Conservation (phyloP, 2,329 filamentous ascomycete genomes). For the Cadophora gregata region DNA sequence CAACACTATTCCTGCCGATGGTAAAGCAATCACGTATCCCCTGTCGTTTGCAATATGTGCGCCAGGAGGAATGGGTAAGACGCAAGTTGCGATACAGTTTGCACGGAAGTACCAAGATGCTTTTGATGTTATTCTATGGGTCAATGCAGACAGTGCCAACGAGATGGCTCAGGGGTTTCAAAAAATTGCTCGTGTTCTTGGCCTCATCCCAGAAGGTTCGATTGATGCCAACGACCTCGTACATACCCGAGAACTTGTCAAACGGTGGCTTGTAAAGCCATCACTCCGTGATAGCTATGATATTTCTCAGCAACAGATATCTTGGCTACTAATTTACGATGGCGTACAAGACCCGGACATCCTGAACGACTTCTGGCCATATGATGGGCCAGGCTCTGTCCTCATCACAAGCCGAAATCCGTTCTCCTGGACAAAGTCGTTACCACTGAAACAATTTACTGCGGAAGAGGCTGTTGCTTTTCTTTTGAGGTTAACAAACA, state of each 20-base stretch:
- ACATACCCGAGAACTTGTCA: conserved; percentile 3
- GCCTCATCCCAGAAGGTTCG: neutral
- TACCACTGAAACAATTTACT: neutral
- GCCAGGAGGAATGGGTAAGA: conserved; percentile 42
- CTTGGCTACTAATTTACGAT: conserved; percentile 1
- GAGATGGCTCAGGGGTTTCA: neutral
- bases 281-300: neutral
- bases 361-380: neutral
- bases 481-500: neutral
- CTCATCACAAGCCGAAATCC: neutral
- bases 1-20: neutral
- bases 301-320: neutral
- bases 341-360: neutral
- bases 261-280: neutral
- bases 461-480: neutral
- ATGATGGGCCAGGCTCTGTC: neutral
- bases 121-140: conserved; percentile 46
- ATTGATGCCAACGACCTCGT: neutral
- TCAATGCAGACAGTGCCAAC: conserved; percentile 37
- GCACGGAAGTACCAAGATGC: conserved; percentile 30
- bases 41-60: conserved; percentile 33
- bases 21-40: conserved; percentile 1
- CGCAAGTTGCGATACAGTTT: conserved; percentile 42
- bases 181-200: neutral
- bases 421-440: neutral